Base-by-base conservation (phyloP, 2,329 filamentous ascomycete species). In the Hortaea sp. region DNA sequence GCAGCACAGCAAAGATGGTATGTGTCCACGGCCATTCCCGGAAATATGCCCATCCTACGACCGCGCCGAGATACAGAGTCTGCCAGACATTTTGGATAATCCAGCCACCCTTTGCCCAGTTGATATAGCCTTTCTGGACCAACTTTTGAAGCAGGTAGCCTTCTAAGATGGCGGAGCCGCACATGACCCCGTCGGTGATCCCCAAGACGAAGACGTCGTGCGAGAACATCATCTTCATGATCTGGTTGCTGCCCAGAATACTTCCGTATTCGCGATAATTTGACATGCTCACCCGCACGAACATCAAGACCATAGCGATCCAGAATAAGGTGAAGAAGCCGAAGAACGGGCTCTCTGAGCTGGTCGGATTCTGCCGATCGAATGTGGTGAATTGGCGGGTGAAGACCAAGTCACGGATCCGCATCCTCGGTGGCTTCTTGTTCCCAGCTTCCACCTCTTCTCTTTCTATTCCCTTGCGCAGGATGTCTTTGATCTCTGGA, bases 11-110 rank as follows among this genome's bases (percentile, higher is more conserved):
- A 62, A 85, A 88, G 12, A 88, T 81, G 1, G 83, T 86, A 57
- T 88, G 85, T 10, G 85, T 86, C 85, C 85, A 89, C 1, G 84
- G 82, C 85, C 85, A 90, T 43, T 87, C 78, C 4, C 84, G 75
- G 58, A 80, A 74, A 42, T 84, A 73, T 0, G 84, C 82, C 68
- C 84, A 78, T 43, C 74, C 76, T 5, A 88, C 68, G 3, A 83
- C 75, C 6, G 70, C 70, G 4, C 68, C 72, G 7, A 88, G 73
- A 55, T 82, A 88, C 10, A 71, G 51, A 0, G 72, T 69, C 66
- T 90, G 82, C 84, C 84, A 89, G 1, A 83, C 67, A 58, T 84
- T 83, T 59, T 89, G 85, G 29, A 88, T 66, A 27, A 88, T 73
- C 84, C 84, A 88, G 1, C 84, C 85, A 6, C 71, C 65, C 11